Conservation (phyloP, 2,329 filamentous ascomycete species). For the Curvularia hawaiiensis region DNA sequence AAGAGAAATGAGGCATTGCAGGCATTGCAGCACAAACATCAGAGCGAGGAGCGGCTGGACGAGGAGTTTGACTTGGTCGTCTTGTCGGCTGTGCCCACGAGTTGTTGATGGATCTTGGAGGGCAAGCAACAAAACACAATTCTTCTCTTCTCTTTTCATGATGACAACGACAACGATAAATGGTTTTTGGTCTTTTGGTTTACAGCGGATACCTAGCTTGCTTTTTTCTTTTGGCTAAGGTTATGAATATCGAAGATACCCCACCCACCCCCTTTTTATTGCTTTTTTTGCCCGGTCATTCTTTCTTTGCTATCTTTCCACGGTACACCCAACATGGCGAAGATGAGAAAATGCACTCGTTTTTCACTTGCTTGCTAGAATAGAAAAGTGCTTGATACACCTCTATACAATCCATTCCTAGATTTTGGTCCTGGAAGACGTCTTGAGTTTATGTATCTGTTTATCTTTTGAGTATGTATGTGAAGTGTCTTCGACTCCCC, state of each 20-base stretch:
- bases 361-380: neutral
- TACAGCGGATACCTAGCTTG: neutral
- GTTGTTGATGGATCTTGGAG: neutral
- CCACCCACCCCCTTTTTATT: neutral
- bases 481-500: neutral
- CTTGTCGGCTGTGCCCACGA: slow-evolving; percentile 18
- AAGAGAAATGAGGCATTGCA: slow-evolving; percentile 9
- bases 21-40: slow-evolving; percentile 1
- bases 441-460: neutral
- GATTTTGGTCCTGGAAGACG: neutral
- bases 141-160: neutral
- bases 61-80: slow-evolving; percentile 45
- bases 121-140: neutral
- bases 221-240: neutral
- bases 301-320: neutral
- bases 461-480: neutral
- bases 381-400: neutral
- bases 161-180: neutral
- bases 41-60: slow-evolving; percentile 37
- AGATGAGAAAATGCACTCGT: neutral
- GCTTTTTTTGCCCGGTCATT: neutral
- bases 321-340: neutral
- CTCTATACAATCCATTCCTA: neutral
- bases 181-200: neutral
- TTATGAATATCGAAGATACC: slow-evolving; percentile 4